Evolutionary conservation across 1,139 yeast species (phyloP).

Genomic region (Hemisphaericaspora xylofermentans): DNA sequence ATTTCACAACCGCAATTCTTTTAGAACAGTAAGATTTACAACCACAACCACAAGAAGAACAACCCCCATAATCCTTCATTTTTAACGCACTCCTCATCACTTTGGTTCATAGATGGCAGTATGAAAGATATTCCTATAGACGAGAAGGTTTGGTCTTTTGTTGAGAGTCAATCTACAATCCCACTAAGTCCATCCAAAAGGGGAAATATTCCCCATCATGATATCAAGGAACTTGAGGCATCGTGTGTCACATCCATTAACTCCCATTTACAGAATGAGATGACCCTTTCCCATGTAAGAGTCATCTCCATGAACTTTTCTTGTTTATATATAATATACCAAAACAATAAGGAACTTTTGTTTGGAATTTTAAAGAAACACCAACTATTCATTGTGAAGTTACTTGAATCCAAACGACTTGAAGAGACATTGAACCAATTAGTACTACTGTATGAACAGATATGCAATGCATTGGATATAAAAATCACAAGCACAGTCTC

Average conservation of each 20-base stretch:
- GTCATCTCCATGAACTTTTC: slow-evolving; percentile 18
- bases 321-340: slow-evolving; percentile 10
- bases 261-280: not conserved
- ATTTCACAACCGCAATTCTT: not conserved
- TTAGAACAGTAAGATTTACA: not conserved
- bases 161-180: slow-evolving; percentile 9
- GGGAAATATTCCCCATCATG: slow-evolving; percentile 11
- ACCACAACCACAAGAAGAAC: not conserved
- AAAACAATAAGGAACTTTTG: slow-evolving; percentile 6
- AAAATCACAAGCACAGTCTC: slow-evolving; percentile 9
- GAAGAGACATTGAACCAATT: slow-evolving; percentile 17
- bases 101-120: not conserved
- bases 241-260: slow-evolving; percentile 9
- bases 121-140: slow-evolving; percentile 7
- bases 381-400: slow-evolving; percentile 29
- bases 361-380: slow-evolving; percentile 24
- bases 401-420: slow-evolving; percentile 25
- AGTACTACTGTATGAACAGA: slow-evolving; percentile 5
- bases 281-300: slow-evolving; percentile 8
- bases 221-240: slow-evolving; percentile 13
- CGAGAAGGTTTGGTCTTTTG: slow-evolving; percentile 10
- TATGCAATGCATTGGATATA: slow-evolving; percentile 3
- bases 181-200: slow-evolving; percentile 13
- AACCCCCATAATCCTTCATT: too few species aligned
- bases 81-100: too few species aligned